A percentile compares a stretch with the other conserved stretches of the same genome.
phyloP scores from a whole-genome alignment of 2,329 filamentous ascomycete genomes.

The Diaporthe citri region DNA sequence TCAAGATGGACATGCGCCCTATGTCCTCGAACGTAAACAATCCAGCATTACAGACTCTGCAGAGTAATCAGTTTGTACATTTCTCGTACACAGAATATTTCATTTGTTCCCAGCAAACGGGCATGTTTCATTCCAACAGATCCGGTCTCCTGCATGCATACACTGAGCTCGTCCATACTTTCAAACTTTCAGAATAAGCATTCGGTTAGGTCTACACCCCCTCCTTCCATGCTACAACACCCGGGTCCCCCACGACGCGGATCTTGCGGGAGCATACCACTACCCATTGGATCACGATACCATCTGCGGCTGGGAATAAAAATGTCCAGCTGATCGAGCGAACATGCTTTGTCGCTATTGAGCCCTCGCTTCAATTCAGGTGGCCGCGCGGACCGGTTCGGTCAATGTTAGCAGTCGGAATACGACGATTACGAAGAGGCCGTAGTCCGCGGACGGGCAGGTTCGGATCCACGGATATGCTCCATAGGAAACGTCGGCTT shows the following conservation, averaged over 20 bases:
- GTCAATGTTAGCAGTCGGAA: background rate
- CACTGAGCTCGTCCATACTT: no score
- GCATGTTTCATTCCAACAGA: no score
- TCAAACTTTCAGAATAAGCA: background rate
- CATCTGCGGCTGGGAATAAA: background rate
- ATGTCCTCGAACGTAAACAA: background rate
- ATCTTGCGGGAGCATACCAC: background rate
- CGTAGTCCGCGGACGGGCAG: background rate
- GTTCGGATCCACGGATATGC: background rate
- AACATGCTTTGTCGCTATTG: no score
- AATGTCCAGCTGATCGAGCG: background rate
- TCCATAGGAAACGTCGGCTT: background rate
- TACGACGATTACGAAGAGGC: background rate
- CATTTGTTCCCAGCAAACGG: background rate
- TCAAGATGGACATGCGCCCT: background rate
- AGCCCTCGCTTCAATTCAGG: background rate
- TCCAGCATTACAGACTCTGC: rapidly evolving
- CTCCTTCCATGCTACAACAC: background rate
- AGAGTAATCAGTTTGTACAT: no score
- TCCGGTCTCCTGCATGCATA: no score
- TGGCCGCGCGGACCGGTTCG: background rate
- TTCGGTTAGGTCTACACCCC: background rate
- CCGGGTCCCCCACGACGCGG: background rate
- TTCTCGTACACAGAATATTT: rapidly evolving
- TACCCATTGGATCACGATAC: background rate